A percentile compares a stretch with the other conserved stretches of the same genome.
phyloP scores from a whole-genome alignment of 2,329 filamentous ascomycete genomes.

The Xylariaceae sp. region DNA sequence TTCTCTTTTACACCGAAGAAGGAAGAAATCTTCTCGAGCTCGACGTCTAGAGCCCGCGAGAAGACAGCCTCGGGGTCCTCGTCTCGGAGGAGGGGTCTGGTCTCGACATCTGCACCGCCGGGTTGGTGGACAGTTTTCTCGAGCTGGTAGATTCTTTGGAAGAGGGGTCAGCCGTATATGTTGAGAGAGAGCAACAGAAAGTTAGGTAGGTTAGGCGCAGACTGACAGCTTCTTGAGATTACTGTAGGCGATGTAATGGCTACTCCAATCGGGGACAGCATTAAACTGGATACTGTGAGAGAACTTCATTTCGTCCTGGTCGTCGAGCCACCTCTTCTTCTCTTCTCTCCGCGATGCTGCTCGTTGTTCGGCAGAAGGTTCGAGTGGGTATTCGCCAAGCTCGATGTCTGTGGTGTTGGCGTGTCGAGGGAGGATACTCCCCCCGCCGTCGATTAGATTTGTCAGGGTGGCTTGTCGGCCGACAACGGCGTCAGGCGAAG shows the following conservation, averaged over 20 bases:
- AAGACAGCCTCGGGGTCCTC: conserved; percentile 80
- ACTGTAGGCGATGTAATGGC: conserved; percentile 95
- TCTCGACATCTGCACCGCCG: conserved; percentile 66
- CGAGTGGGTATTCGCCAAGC: background rate
- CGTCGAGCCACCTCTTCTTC: conserved; percentile 66
- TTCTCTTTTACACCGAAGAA: conserved; percentile 88
- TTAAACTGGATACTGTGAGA: conserved; percentile 99
- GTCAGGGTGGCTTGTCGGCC: conserved; percentile 22
- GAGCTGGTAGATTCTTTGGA: conserved; percentile 78
- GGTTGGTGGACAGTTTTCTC: conserved; percentile 75
- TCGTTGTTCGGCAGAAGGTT: conserved; percentile 24
- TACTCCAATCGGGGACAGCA: conserved; percentile 99
- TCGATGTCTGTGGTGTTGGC: conserved; percentile 23
- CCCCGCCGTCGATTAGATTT: conserved; percentile 27
- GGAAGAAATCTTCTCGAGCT: conserved; percentile 87
- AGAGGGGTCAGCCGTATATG: background rate
- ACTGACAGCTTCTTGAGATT: conserved; percentile 96
- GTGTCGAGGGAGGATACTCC: conserved; percentile 16
- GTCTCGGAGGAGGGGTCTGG: conserved; percentile 70
- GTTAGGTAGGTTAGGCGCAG: background rate
- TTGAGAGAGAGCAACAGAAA: background rate
- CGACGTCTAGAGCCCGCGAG: conserved; percentile 71
- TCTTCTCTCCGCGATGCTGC: conserved; percentile 45
- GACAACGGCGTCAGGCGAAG: conserved; percentile 24
- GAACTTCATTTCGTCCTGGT: conserved; percentile 94